These are phyloP conservation scores for Elongisporangium prolatum DNA, from an alignment of 352 stramenopile species.

Conservation along the genomic window DNA sequence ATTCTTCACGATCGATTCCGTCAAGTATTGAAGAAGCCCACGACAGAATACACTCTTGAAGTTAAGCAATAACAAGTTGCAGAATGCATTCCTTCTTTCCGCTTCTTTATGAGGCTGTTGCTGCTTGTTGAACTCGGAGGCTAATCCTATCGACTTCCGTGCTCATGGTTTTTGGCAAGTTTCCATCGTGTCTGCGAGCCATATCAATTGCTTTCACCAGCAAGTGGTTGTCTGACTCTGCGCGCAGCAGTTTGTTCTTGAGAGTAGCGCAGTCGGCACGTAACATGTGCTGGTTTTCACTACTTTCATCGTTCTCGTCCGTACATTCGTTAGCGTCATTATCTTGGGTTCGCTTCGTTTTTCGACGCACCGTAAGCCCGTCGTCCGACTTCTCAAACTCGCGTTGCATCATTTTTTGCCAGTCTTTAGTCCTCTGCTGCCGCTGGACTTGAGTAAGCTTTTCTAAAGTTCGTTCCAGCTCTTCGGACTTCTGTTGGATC, in stretches of 20 bases:
- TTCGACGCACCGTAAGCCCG: neutral
- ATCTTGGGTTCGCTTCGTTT: constrained; percentile 4
- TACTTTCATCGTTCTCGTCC: constrained; percentile 6
- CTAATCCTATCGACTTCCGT: constrained; percentile 54
- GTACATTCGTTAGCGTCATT: neutral
- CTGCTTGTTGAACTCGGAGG: constrained; percentile 24
- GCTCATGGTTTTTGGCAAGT: constrained; percentile 46
- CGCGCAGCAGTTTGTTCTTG: constrained; percentile 55
- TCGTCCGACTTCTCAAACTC: neutral
- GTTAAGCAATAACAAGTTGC: neutral
- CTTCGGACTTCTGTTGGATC: constrained; percentile 21
- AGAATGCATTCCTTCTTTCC: constrained; percentile 1
- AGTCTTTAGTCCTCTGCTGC: constrained; percentile 26
- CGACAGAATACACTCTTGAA: constrained; percentile 20
- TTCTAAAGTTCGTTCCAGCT: constrained; percentile 18
- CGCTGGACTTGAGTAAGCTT: constrained; percentile 28
- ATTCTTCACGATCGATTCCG: constrained; percentile 67
- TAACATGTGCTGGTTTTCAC: constrained; percentile 26
- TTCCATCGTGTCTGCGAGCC: constrained; percentile 42
- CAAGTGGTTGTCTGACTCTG: constrained; percentile 54
- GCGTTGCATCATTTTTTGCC: constrained; percentile 24
- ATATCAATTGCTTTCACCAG: constrained; percentile 63
- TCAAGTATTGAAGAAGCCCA: constrained; percentile 17
- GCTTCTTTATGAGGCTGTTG: neutral
- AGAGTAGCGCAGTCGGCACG: constrained; percentile 42